Evolutionary conservation across 495 filamentous ascomycete species (phyloP).

Genomic region (Podospora appendiculata): DNA sequence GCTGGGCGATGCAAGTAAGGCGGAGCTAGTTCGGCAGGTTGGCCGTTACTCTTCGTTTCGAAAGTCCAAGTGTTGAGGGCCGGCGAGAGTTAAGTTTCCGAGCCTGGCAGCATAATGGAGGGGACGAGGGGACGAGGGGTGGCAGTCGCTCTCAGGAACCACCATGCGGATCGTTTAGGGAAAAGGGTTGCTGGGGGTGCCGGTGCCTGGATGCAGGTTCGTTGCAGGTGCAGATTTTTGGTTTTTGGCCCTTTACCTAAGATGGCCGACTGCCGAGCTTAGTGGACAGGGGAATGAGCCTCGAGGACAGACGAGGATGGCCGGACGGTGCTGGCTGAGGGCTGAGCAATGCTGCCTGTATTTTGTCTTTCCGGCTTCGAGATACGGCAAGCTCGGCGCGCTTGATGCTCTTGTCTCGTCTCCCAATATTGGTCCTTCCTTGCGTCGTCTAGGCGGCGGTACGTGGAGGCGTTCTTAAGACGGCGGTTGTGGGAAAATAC

Average conservation of each 20-base stretch:
- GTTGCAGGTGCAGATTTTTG: constrained; percentile 15
- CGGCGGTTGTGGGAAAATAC: neutral
- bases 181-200: constrained; percentile 9
- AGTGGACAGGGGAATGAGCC: constrained; percentile 4
- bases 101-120: constrained; percentile 18
- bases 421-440: neutral
- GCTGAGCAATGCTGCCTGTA: neutral
- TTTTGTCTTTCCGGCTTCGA: too few relatives aligned
- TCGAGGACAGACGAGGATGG: neutral
- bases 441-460: neutral
- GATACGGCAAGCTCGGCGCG: neutral
- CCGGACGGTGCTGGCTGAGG: neutral
- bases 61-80: constrained; percentile 18
- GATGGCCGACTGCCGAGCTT: constrained; percentile 18
- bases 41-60: constrained; percentile 16
- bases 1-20: constrained; percentile 10
- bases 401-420: neutral
- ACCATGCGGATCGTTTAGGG: constrained; percentile 18
- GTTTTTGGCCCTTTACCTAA: constrained; percentile 15
- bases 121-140: constrained; percentile 3
- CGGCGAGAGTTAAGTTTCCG: constrained; percentile 18
- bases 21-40: constrained; percentile 18
- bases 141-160: constrained; percentile 11
- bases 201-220: constrained; percentile 21
- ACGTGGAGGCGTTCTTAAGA: neutral